Evolutionary conservation across 345 rosid genomes (phyloP), one percentile per base, ranked within the genome.

Genomic region (Erodium maritimum): DNA sequence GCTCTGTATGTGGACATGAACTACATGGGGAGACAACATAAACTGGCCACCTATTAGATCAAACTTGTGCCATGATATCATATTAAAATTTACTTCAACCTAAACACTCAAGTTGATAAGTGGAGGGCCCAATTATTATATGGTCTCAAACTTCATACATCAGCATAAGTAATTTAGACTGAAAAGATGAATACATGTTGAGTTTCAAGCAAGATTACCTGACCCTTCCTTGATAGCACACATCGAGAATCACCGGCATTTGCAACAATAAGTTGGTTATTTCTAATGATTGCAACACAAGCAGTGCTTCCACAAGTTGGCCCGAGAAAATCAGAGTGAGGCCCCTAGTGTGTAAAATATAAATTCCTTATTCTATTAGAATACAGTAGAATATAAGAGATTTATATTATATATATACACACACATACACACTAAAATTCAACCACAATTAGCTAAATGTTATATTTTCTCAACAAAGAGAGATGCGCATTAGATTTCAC

Each of bases 191-290:
- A 42, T 42, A 42, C 48, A 42, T 14, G 48, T 42, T 42, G 48
- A 42, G 17, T 11, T 42, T 54, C 63, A 23, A 0, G 13, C 57
- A 71, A 42, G 67, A 68, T 59, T 81, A 91, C 98, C 95, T 87
- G 97, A 61, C 89, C 86, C 75, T 83, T 90, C 74, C 94, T 80
- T 60, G 97, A 90, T 76, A 90, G 81, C 58, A 87, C 95, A 65
- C 95, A 90, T 19, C 95, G 87, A 55, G 97, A 90, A 79, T 90
- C 97, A 51, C 97, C 97, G 17, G 97, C 97, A 79, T 90, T 90
- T 42, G 94, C 95, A 65, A 90, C 89, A 67, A 85, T 1, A 50
- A 90, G 81, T 66, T 80, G 90, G 63, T 76, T 79, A 77, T 80
- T 61, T 82, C 94, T 87, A 37, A 87, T 55, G 55, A 85, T 62